Evolutionary conservation across 2,329 filamentous ascomycete genomes (phyloP), one percentile per base, ranked within the genome.

Genomic region (Dactylellina cionopaga): DNA sequence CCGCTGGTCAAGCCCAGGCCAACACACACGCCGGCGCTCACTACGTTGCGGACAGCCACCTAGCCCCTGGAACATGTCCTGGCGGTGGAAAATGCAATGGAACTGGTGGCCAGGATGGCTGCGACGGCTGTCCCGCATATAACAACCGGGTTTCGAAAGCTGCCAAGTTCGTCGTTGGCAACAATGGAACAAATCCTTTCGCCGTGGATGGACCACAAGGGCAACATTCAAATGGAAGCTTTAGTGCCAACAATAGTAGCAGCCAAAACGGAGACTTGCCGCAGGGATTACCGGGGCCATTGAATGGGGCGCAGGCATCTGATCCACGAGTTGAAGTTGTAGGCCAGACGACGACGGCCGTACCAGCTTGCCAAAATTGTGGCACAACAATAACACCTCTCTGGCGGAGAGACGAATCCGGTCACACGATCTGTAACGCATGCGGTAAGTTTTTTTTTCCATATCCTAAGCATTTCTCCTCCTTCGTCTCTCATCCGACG

Each of bases 351-450:
- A 84, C 86, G 2, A 86, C 86, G 17, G 87, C 92, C 22, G 88
- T 96, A 19, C 92, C 96, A 75, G 93, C 95, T 10, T 99, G 95
- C 77, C 93, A 98, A 79, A 99, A 99, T 78, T 99, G 95, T 80
- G 91, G 90, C 27, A 99, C 95, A 10, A 98, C 95, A 0, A 94
- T 98, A 62, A 99, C 95, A 41, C 95, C 95, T 11, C 84, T 99
- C 11, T 99, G 95, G 95, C 87, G 95, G 78, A 87, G 95, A 77
- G 95, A 98, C 79, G 94, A 96, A 80, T 89, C 89, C 76, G 95
- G 95, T 1, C 93, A 97, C 81, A 96, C 94, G 3, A 99, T 99
- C 75, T 99, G 95, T 83, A 99, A 99, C 81, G 95, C 95, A 55
- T 99, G 95, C 83, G 95, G 92, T 96, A 85, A 79, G 89, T 86